Conservation (phyloP, 2,329 filamentous ascomycete genomes). For the Xylaria sp. region DNA sequence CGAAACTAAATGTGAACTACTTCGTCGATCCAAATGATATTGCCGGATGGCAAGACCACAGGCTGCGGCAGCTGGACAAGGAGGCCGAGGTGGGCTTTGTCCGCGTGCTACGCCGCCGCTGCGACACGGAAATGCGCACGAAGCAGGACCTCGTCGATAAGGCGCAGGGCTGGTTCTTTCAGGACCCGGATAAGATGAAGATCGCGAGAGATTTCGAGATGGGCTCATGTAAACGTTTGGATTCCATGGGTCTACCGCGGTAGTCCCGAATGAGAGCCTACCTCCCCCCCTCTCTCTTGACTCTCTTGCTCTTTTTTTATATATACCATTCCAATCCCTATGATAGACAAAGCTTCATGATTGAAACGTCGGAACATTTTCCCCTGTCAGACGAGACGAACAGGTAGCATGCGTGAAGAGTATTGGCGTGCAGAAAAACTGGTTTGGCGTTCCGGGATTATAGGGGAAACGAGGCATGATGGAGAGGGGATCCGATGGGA, state of each 20-base stretch:
- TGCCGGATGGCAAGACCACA: constrained; percentile 72
- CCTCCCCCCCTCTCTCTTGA: neutral
- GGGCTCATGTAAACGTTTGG: constrained; percentile 64
- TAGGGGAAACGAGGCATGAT: constrained; percentile 17
- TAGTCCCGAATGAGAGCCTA: constrained; percentile 31
- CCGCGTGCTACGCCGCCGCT: constrained; percentile 73
- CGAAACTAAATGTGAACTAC: constrained; percentile 80
- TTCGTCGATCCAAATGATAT: constrained; percentile 86
- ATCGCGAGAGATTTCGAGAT: constrained; percentile 68
- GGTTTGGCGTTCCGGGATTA: constrained; percentile 34
- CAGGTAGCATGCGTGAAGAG: constrained; percentile 15
- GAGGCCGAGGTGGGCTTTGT: constrained; percentile 81
- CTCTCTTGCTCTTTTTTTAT: neutral
- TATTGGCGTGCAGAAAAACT: constrained; percentile 13
- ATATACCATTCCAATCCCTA: neutral
- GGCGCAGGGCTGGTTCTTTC: constrained; percentile 88
- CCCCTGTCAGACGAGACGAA: constrained; percentile 3
- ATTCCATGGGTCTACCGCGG: constrained; percentile 54
- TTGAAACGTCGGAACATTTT: neutral
- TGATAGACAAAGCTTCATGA: constrained; percentile 21
- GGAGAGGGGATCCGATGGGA: neutral
- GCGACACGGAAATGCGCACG: constrained; percentile 76
- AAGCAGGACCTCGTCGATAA: constrained; percentile 77
- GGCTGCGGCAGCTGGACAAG: constrained; percentile 80
- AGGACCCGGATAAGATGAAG: constrained; percentile 82